A percentile compares a stretch with the other conserved stretches of the same genome.
phyloP scores from a whole-genome alignment of 73 alveolate genomes.

The Stentor coeruleus region DNA sequence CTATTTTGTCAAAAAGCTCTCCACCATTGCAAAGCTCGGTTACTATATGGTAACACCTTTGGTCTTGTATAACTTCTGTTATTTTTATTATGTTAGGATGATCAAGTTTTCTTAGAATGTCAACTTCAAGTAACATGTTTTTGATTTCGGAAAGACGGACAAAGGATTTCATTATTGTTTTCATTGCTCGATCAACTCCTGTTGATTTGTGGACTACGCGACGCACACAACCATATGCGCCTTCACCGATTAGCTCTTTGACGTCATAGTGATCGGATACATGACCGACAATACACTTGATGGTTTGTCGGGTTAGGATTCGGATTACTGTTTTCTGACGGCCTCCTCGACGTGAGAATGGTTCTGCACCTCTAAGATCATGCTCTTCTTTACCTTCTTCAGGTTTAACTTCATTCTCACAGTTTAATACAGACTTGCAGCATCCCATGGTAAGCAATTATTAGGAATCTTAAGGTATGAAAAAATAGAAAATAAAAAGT shows the following conservation, averaged over 20 bases:
- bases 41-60: neutral
- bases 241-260: neutral
- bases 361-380: too few relatives aligned
- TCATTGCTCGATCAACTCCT: neutral
- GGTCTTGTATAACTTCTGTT: neutral
- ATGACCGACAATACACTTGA: too few relatives aligned
- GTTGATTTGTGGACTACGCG: neutral
- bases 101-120: neutral
- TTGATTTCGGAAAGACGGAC: neutral
- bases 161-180: neutral
- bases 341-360: too few relatives aligned
- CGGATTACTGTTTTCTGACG: too few relatives aligned
- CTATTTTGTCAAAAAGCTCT: slow-evolving; percentile 9
- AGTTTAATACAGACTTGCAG: too few relatives aligned
- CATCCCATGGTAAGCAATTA: too few relatives aligned
- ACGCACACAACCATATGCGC: neutral
- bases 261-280: neutral
- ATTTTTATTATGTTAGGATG: slow-evolving; percentile 5
- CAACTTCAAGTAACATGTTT: slow-evolving; percentile 24
- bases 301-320: too few relatives aligned
- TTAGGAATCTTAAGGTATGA: too few relatives aligned
- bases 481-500: too few relatives aligned
- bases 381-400: too few relatives aligned
- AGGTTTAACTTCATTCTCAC: too few relatives aligned
- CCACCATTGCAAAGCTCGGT: slow-evolving; percentile 14